Evolutionary conservation across 192 early-diverging fungal species (phyloP).

Genomic region (Powellomyces hirtus): DNA sequence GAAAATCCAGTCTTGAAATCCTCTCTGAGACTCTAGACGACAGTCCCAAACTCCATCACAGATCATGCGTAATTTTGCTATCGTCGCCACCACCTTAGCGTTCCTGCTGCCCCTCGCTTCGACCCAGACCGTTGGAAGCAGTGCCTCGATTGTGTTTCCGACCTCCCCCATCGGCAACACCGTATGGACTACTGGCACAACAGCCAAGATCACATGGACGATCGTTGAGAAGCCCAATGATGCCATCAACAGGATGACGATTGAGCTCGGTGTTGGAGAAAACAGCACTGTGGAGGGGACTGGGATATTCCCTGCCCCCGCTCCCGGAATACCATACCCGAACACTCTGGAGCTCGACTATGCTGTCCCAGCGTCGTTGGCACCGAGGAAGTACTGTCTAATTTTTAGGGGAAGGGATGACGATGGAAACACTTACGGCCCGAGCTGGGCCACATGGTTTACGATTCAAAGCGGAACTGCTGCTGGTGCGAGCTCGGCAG

Average conservation of each 20-base stretch:
- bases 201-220: slow-evolving; percentile 5
- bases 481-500: no score
- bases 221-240: background rate
- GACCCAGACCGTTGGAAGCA: no score
- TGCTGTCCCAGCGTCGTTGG: background rate
- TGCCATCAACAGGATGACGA: slow-evolving; percentile 2
- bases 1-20: no score
- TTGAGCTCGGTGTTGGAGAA: slow-evolving; percentile 6
- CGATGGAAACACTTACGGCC: background rate
- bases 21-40: no score
- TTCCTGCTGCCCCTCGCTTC: no score
- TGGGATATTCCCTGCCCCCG: slow-evolving; percentile 1
- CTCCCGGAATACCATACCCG: slow-evolving; percentile 6
- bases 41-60: no score
- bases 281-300: slow-evolving; percentile 2
- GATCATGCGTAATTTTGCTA: no score
- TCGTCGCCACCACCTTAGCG: no score
- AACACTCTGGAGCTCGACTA: background rate
- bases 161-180: background rate
- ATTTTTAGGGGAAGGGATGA: slow-evolving; percentile 8
- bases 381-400: slow-evolving; percentile 6
- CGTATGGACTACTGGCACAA: slow-evolving; percentile 1
- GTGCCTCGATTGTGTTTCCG: slow-evolving; percentile 7
- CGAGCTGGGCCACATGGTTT: slow-evolving; percentile 16
- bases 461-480: background rate